Percentiles rank a stretch among this genome's conserved stretches.
phyloP scores from a whole-genome alignment of 306 rosid species.

The Leucaena leucocephala region DNA sequence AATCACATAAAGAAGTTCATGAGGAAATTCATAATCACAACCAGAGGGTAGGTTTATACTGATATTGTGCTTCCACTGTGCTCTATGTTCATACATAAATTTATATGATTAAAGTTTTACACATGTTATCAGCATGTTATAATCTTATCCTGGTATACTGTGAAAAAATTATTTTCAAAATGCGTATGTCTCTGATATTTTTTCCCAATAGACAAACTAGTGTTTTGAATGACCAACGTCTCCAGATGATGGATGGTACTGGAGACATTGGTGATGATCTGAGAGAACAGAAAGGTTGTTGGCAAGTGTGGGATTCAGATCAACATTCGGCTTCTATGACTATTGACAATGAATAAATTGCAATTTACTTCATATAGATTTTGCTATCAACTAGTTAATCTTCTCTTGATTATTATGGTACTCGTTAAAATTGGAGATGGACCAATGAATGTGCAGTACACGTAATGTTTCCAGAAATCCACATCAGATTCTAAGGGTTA shows the following conservation, averaged over 20 bases:
- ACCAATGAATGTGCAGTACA: slow-evolving; percentile 1
- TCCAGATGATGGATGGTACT: too few relatives aligned
- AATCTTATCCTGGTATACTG: not conserved
- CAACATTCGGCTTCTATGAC: not conserved
- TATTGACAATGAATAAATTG: slow-evolving; percentile 13
- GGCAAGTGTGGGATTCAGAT: slow-evolving; percentile 19
- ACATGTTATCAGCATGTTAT: not conserved
- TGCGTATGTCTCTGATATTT: too few relatives aligned
- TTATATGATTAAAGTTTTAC: not conserved
- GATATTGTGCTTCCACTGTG: not conserved
- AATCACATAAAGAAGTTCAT: too few relatives aligned
- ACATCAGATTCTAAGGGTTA: slow-evolving; percentile 20
- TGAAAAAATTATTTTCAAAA: too few relatives aligned
- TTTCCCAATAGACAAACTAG: too few relatives aligned
- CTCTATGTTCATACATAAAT: not conserved
- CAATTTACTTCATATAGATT: slow-evolving; percentile 2
- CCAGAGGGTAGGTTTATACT: not conserved
- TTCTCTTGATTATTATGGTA: slow-evolving; percentile 7
- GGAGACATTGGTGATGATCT: slow-evolving; percentile 14
- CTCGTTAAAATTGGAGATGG: not conserved
- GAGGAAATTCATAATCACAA: too few relatives aligned
- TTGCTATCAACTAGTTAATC: slow-evolving; percentile 8
- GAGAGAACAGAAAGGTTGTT: slow-evolving; percentile 39
- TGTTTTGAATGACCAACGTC: too few relatives aligned
- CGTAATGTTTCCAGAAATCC: not conserved